Conservation (phyloP, 352 stramenopile species). For the Globisporangium cederbergense region DNA sequence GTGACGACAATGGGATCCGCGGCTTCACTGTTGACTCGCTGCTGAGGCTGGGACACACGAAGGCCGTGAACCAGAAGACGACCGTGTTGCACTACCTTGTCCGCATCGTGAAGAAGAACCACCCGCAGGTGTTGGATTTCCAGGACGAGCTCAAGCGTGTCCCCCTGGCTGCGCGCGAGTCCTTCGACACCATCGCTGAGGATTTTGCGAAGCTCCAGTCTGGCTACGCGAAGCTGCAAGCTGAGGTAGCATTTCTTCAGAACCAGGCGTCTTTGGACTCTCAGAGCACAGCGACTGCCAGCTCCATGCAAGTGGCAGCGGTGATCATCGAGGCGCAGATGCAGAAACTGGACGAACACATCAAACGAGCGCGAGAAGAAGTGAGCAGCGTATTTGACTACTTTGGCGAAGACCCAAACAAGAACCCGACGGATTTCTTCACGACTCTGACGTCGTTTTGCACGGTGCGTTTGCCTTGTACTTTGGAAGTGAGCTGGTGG, state of each 20-base stretch:
- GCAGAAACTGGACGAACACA: slow-evolving; percentile 30
- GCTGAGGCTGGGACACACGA: slow-evolving; percentile 91
- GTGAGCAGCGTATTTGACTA: slow-evolving; percentile 81
- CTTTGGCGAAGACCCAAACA: slow-evolving; percentile 79
- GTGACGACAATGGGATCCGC: slow-evolving; percentile 83
- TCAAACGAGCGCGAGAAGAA: slow-evolving; percentile 43
- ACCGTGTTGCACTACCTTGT: slow-evolving; percentile 98
- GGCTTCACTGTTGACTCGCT: slow-evolving; percentile 96
- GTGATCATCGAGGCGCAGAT: slow-evolving; percentile 47
- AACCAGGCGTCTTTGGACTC: slow-evolving; percentile 23
- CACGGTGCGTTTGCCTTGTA: slow-evolving; percentile 22
- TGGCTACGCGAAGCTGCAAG: slow-evolving; percentile 41
- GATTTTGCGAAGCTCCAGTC: slow-evolving; percentile 58
- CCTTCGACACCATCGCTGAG: slow-evolving; percentile 63
- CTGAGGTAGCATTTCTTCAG: slow-evolving; percentile 45
- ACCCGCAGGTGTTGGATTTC: slow-evolving; percentile 91
- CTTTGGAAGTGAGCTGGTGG: neutral
- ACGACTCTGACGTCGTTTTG: slow-evolving; percentile 82
- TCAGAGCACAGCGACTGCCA: slow-evolving; percentile 12
- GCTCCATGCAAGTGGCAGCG: slow-evolving; percentile 32
- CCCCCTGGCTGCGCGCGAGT: slow-evolving; percentile 76
- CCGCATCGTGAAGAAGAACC: slow-evolving; percentile 94
- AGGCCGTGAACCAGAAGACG: slow-evolving; percentile 96
- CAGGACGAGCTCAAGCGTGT: slow-evolving; percentile 87
- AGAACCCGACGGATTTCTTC: slow-evolving; percentile 75